Conservation (phyloP, 805 yeast genomes). For the Teunomyces tritomae region DNA sequence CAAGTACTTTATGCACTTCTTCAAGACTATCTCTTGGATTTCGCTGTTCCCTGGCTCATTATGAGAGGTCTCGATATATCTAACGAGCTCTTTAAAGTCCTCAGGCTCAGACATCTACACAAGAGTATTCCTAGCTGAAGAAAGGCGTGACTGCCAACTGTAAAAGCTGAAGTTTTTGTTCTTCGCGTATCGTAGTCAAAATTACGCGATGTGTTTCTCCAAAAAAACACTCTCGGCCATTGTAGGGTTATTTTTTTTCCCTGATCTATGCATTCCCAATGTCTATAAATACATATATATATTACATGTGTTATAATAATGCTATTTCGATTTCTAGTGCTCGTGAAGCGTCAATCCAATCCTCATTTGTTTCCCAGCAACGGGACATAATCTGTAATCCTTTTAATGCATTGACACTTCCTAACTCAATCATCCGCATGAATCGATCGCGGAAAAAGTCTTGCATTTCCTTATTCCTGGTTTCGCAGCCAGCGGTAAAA, state of each 20-base stretch:
- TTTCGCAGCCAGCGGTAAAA: conserved; percentile 61
- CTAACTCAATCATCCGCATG: conserved; percentile 38
- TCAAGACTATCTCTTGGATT: conserved; percentile 26
- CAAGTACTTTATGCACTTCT: conserved; percentile 24
- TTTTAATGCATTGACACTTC: conserved; percentile 42
- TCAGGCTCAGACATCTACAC: conserved; percentile 13
- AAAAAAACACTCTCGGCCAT: not conserved
- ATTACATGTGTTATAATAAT: conserved; percentile 30
- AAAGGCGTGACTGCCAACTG: not conserved
- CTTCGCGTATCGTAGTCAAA: not conserved
- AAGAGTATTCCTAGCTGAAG: not conserved
- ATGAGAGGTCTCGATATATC: conserved; percentile 24
- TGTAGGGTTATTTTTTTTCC: too few relatives aligned
- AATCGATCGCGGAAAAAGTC: conserved; percentile 40
- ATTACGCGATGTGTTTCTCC: not conserved
- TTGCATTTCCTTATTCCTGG: conserved; percentile 34
- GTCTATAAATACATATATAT: too few relatives aligned
- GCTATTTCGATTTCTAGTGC: conserved; percentile 44
- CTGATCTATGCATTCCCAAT: too few relatives aligned
- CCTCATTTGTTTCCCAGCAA: conserved; percentile 53
- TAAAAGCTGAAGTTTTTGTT: not conserved
- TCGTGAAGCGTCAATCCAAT: conserved; percentile 50
- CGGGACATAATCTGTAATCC: conserved; percentile 47
- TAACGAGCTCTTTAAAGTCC: conserved; percentile 22
- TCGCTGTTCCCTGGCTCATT: conserved; percentile 24